A percentile compares a stretch with the other conserved stretches of the same genome.
phyloP scores from a whole-genome alignment of 208 protist species.

The Crithidia mellificae region DNA sequence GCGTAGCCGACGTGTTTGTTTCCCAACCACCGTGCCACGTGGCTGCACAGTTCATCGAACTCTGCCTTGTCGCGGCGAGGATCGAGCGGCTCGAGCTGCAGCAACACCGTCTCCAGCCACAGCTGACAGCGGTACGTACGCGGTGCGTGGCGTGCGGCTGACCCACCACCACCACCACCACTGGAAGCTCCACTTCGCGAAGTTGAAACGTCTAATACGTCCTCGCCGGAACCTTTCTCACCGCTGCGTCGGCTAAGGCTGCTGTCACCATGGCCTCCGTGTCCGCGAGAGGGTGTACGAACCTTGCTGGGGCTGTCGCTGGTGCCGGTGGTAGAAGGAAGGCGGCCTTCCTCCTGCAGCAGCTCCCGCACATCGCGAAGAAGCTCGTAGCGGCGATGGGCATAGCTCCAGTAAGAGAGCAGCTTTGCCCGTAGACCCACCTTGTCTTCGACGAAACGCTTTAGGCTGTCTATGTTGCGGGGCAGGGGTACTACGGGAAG shows the following conservation, averaged over 20 bases:
- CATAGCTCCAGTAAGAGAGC: slow-evolving; percentile 66
- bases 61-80: slow-evolving; percentile 35
- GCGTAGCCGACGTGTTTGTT: slow-evolving; percentile 48
- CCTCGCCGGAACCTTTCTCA: slow-evolving; percentile 3
- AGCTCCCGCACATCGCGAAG: slow-evolving; percentile 36
- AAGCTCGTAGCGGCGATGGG: slow-evolving; percentile 42
- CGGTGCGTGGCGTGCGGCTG: not conserved
- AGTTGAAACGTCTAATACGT: not conserved
- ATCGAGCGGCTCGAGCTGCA: slow-evolving; percentile 59
- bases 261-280: not conserved
- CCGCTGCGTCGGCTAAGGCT: not conserved
- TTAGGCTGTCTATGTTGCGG: slow-evolving; percentile 24
- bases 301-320: not conserved
- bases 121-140: slow-evolving; percentile 47
- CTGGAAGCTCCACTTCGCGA: slow-evolving; percentile 7
- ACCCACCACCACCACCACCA: slow-evolving; percentile 8
- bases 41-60: slow-evolving; percentile 44
- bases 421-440: slow-evolving; percentile 34
- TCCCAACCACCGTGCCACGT: slow-evolving; percentile 47
- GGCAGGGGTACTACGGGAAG: slow-evolving; percentile 28
- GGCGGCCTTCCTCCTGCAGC: slow-evolving; percentile 10
- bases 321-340: not conserved
- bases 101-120: slow-evolving; percentile 60
- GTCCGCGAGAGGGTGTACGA: not conserved
- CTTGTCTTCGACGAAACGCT: slow-evolving; percentile 24